Percentiles rank a stretch among this genome's conserved stretches.
phyloP scores from a whole-genome alignment of 805 yeast genomes.

The Wickerhamiella cacticola region DNA sequence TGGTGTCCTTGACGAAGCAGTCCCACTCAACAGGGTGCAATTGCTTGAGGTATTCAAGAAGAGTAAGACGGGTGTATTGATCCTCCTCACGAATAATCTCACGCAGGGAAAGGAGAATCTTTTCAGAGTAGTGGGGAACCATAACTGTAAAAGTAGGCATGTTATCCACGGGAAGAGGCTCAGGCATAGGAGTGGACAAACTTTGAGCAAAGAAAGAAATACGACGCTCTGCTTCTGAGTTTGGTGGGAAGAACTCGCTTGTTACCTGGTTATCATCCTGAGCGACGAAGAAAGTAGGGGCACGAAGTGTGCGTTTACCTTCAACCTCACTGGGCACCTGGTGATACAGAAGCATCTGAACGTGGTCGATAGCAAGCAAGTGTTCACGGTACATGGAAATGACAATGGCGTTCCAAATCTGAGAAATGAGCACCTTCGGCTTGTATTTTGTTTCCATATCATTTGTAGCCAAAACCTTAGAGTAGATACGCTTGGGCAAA shows the following conservation, averaged over 20 bases:
- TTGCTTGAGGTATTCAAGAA: slow-evolving; percentile 88
- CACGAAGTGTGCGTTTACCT: slow-evolving; percentile 96
- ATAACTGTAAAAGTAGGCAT: slow-evolving; percentile 98
- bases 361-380: slow-evolving; percentile 94
- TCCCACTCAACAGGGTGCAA: slow-evolving; percentile 97
- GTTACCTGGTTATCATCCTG: slow-evolving; percentile 93
- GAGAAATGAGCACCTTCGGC: slow-evolving; percentile 95
- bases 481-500: slow-evolving; percentile 96
- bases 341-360: slow-evolving; percentile 91
- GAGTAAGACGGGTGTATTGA: slow-evolving; percentile 86
- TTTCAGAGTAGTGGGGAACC: slow-evolving; percentile 93
- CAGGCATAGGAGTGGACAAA: slow-evolving; percentile 95
- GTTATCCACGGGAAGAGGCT: slow-evolving; percentile 97
- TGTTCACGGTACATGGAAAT: slow-evolving; percentile 99
- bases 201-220: slow-evolving; percentile 99
- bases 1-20: slow-evolving; percentile 91
- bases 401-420: slow-evolving; percentile 98
- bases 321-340: slow-evolving; percentile 98
- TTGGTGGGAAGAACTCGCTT: slow-evolving; percentile 92
- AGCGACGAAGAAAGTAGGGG: slow-evolving; percentile 96
- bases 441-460: slow-evolving; percentile 99
- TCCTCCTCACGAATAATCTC: slow-evolving; percentile 97
- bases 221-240: slow-evolving; percentile 99
- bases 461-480: slow-evolving; percentile 93
- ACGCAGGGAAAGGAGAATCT: slow-evolving; percentile 81